Percentiles rank a stretch among this genome's conserved stretches.
These are phyloP conservation scores for Cladosporium oxysporum DNA, from an alignment of 2,329 filamentous ascomycete genomes.

Conservation along the genomic window DNA sequence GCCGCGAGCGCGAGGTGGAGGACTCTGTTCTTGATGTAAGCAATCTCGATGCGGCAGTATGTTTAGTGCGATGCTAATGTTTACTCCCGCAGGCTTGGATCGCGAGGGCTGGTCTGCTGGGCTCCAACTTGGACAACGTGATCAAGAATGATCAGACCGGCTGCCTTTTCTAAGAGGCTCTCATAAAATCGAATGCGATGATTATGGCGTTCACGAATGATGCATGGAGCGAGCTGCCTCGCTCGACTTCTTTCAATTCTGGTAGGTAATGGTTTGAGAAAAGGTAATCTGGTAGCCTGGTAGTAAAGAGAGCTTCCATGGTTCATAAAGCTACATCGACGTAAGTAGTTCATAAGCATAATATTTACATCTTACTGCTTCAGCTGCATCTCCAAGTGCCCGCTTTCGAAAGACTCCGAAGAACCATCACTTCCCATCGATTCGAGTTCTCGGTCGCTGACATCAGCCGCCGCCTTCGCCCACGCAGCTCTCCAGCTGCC, in stretches of 20 bases:
- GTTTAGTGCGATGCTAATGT: not conserved
- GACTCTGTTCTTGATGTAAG: slow-evolving; percentile 26
- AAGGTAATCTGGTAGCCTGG: not conserved
- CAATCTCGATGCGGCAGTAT: not conserved
- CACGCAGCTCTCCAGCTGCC: slow-evolving; percentile 41
- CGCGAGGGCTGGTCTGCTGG: slow-evolving; percentile 22
- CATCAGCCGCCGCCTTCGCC: slow-evolving; percentile 27
- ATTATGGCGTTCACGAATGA: not conserved
- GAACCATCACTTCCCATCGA: slow-evolving; percentile 22
- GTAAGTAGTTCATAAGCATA: not conserved
- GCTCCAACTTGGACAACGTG: slow-evolving; percentile 25
- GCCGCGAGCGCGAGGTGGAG: slow-evolving; percentile 25
- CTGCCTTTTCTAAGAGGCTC: slow-evolving; percentile 19
- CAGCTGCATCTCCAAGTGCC: slow-evolving; percentile 21
- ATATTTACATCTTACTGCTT: slow-evolving; percentile 5
- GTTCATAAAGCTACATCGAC: not conserved
- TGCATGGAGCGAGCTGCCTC: not conserved
- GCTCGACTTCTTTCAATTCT: not conserved
- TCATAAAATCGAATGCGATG: not conserved
- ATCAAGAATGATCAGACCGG: slow-evolving; percentile 24
- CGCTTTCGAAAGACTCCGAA: slow-evolving; percentile 22
- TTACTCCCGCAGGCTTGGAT: slow-evolving; percentile 24
- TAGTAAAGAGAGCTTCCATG: not conserved
- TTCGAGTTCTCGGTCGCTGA: slow-evolving; percentile 26
- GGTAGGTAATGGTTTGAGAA: not conserved